A percentile compares a stretch with the other conserved stretches of the same genome.
These are phyloP conservation scores for Coprinopsis strossmayeri DNA, from an alignment of 768 basidiomycete genomes.

Conservation along the genomic window DNA sequence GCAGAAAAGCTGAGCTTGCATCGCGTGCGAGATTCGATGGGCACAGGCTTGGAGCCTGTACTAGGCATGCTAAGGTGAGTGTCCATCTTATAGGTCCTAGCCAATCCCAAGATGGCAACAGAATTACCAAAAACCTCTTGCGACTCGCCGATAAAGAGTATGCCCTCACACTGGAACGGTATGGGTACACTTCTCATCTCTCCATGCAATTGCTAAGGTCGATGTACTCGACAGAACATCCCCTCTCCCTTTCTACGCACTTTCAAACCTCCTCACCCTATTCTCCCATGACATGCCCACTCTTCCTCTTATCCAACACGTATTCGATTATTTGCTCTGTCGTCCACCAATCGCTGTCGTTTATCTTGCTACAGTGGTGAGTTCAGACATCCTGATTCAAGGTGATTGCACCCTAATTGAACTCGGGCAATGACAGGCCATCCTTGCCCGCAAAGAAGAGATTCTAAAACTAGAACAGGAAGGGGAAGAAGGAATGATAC, in stretches of 20 bases:
- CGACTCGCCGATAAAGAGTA: constrained; percentile 64
- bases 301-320: constrained; percentile 82
- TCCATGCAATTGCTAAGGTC: background rate
- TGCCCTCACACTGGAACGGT: constrained; percentile 65
- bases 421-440: too few relatives aligned
- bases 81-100: background rate
- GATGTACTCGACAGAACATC: constrained; percentile 40
- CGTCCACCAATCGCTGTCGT: constrained; percentile 77
- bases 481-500: constrained; percentile 79
- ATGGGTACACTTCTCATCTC: constrained; percentile 15
- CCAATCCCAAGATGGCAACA: constrained; percentile 20
- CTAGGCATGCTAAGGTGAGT: constrained; percentile 67
- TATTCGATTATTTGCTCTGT: constrained; percentile 85
- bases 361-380: constrained; percentile 72
- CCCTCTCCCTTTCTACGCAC: constrained; percentile 82
- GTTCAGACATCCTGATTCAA: constrained; percentile 24
- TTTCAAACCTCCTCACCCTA: constrained; percentile 85
- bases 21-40: constrained; percentile 85
- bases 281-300: constrained; percentile 92
- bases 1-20: constrained; percentile 73
- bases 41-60: constrained; percentile 74
- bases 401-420: too few relatives aligned
- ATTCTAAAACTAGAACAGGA: constrained; percentile 54
- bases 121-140: constrained; percentile 70
- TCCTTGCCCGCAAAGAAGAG: constrained; percentile 66